phyloP scores from a whole-genome alignment of 495 filamentous ascomycete species.

The Xanthoparmelia taractica region DNA sequence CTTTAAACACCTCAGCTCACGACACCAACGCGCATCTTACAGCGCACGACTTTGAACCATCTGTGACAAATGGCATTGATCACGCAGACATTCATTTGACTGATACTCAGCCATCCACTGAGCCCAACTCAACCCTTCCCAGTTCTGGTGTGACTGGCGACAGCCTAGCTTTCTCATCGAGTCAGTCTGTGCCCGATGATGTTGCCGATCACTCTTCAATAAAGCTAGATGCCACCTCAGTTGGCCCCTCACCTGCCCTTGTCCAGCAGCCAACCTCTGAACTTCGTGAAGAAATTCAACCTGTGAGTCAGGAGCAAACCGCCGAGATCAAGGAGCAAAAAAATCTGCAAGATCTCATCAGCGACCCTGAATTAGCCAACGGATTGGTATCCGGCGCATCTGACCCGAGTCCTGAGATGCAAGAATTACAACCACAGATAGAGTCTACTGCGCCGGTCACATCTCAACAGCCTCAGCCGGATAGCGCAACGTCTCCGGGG shows the following conservation, averaged over 20 bases:
- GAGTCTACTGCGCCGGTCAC: not conserved
- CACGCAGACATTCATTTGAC: conserved; percentile 1
- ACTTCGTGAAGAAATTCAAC: conserved; percentile 22
- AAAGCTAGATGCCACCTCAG: conserved; percentile 3
- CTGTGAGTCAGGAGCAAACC: conserved; percentile 10
- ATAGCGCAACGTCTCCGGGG: not conserved
- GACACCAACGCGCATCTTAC: conserved; percentile 15
- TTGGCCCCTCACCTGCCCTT: conserved; percentile 19
- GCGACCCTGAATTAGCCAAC: conserved; percentile 20
- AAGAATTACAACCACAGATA: not conserved
- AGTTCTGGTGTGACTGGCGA: conserved; percentile 13
- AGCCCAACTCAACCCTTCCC: conserved; percentile 13
- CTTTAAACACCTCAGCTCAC: conserved; percentile 22
- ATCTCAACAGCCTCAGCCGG: not conserved
- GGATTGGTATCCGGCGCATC: conserved; percentile 11
- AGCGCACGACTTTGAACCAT: conserved; percentile 12
- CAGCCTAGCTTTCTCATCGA: conserved; percentile 7
- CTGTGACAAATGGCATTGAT: conserved; percentile 16
- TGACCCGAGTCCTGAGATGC: not conserved
- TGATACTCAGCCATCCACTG: conserved; percentile 9
- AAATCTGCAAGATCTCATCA: conserved; percentile 14
- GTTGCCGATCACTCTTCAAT: not conserved
- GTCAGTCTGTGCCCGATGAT: conserved; percentile 15
- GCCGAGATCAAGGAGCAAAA: conserved; percentile 17
- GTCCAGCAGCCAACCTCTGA: conserved; percentile 26